phyloP scores from a whole-genome alignment of 108 stramenopile genomes.

The Nitzschia sp. region DNA sequence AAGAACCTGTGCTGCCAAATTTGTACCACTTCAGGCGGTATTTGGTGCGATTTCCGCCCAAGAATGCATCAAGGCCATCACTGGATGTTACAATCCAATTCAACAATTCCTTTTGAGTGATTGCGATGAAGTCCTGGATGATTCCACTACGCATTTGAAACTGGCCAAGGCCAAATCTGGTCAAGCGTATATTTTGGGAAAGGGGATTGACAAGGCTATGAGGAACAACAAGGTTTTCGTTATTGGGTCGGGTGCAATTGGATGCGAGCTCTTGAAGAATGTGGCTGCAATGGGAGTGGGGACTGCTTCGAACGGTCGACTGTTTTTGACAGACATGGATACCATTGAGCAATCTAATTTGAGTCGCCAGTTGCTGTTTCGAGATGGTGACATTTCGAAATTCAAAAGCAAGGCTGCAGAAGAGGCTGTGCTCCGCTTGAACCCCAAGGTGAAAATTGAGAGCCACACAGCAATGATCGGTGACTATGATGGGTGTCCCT shows the following conservation, averaged over 20 bases:
- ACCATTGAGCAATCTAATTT: slow-evolving; percentile 99
- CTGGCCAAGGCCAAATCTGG: slow-evolving; percentile 21
- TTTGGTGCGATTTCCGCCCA: slow-evolving; percentile 83
- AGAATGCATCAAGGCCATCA: slow-evolving; percentile 82
- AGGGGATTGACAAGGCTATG: slow-evolving; percentile 38
- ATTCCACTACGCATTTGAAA: slow-evolving; percentile 3
- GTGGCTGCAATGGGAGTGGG: slow-evolving; percentile 89
- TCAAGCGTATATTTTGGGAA: slow-evolving; percentile 63
- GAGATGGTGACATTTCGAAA: slow-evolving; percentile 80
- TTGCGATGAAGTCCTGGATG: slow-evolving; percentile 79
- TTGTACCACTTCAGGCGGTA: slow-evolving; percentile 74
- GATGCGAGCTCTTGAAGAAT: slow-evolving; percentile 97
- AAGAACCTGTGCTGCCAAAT: slow-evolving; percentile 65
- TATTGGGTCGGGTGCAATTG: slow-evolving; percentile 98
- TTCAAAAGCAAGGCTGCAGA: slow-evolving; percentile 84
- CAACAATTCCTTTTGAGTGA: slow-evolving; percentile 86
- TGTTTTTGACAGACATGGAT: slow-evolving; percentile 96
- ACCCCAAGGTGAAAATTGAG: slow-evolving; percentile 58
- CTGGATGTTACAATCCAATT: slow-evolving; percentile 83
- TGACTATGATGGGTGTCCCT: slow-evolving; percentile 55
- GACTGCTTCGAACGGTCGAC: slow-evolving; percentile 47
- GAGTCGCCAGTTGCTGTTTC: slow-evolving; percentile 94
- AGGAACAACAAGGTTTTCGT: slow-evolving; percentile 79
- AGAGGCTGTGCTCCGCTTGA: slow-evolving; percentile 59
- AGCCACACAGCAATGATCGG: slow-evolving; percentile 84